Conservation (phyloP, 2,329 filamentous ascomycete genomes). For the Calonectria pauciramosa region DNA sequence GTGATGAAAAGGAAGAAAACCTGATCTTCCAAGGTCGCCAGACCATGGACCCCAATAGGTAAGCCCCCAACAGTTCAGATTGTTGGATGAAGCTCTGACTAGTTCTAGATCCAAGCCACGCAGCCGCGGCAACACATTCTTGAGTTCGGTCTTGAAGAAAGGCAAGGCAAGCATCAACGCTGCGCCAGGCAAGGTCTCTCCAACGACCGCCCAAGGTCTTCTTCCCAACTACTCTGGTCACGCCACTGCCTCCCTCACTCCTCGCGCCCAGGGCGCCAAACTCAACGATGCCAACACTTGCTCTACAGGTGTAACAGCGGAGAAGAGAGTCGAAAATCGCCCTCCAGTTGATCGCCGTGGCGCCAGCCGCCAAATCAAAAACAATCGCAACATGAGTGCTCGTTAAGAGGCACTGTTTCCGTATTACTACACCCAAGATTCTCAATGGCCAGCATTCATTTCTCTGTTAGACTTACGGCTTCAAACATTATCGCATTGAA, state of each 20-base stretch:
- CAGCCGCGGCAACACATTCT: slow-evolving; percentile 57
- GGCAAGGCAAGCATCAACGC: slow-evolving; percentile 62
- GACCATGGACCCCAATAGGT: slow-evolving; percentile 48
- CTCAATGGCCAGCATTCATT: slow-evolving; percentile 45
- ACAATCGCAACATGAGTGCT: slow-evolving; percentile 28
- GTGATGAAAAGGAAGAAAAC: slow-evolving; percentile 40
- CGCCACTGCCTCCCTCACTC: slow-evolving; percentile 63
- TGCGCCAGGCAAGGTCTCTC: slow-evolving; percentile 63
- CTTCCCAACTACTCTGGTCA: slow-evolving; percentile 67
- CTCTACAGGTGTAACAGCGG: slow-evolving; percentile 38
- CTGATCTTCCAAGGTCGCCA: slow-evolving; percentile 57
- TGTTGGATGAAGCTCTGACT: slow-evolving; percentile 27
- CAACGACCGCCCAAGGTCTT: slow-evolving; percentile 67
- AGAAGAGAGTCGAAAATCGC: slow-evolving; percentile 61
- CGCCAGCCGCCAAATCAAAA: slow-evolving; percentile 33
- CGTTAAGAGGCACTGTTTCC: slow-evolving; percentile 26
- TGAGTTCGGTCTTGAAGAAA: slow-evolving; percentile 66
- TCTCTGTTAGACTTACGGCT: slow-evolving; percentile 50
- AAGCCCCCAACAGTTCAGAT: slow-evolving; percentile 29
- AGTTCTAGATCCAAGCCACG: slow-evolving; percentile 51
- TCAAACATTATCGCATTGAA: slow-evolving; percentile 40
- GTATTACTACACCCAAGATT: background rate
- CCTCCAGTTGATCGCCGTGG: slow-evolving; percentile 49
- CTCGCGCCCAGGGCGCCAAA: slow-evolving; percentile 48
- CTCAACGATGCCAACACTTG: slow-evolving; percentile 39